phyloP scores from a whole-genome alignment of 2,329 filamentous ascomycete genomes.

The Lomentospora prolificans region DNA sequence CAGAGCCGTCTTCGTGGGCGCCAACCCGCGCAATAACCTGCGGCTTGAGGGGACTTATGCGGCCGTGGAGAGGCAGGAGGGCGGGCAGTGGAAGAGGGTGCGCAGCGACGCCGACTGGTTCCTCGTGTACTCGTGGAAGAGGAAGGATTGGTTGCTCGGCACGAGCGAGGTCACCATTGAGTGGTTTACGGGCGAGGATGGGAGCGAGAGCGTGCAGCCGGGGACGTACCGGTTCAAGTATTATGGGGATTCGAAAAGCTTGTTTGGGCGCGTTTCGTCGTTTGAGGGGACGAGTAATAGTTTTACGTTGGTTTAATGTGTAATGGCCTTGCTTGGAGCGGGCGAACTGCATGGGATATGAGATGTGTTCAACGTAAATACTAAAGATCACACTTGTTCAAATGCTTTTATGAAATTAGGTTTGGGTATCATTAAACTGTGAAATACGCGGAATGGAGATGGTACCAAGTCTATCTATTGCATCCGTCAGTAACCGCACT shows the following conservation, averaged over 20 bases:
- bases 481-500: neutral
- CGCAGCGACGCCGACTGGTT: slow-evolving; percentile 77
- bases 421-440: no score
- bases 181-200: slow-evolving; percentile 53
- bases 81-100: slow-evolving; percentile 50
- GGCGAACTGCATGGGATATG: neutral
- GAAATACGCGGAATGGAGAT: no score
- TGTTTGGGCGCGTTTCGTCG: slow-evolving; percentile 47
- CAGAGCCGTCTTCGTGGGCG: slow-evolving; percentile 64
- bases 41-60: slow-evolving; percentile 69
- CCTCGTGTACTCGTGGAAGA: slow-evolving; percentile 68
- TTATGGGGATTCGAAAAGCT: slow-evolving; percentile 69
- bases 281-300: slow-evolving; percentile 60
- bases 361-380: neutral
- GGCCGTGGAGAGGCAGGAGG: slow-evolving; percentile 48
- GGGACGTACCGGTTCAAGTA: slow-evolving; percentile 76
- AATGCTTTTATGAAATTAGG: no score
- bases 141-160: slow-evolving; percentile 59
- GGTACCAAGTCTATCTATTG: no score
- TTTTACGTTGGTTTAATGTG: slow-evolving; percentile 27
- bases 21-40: slow-evolving; percentile 82
- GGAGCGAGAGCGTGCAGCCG: slow-evolving; percentile 44
- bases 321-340: neutral
- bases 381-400: no score
- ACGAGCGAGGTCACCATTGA: slow-evolving; percentile 65